Percentiles rank a stretch among this genome's conserved stretches.
Evolutionary conservation across 768 basidiomycete species (phyloP).

Genomic region (Amanita muscaria): DNA sequence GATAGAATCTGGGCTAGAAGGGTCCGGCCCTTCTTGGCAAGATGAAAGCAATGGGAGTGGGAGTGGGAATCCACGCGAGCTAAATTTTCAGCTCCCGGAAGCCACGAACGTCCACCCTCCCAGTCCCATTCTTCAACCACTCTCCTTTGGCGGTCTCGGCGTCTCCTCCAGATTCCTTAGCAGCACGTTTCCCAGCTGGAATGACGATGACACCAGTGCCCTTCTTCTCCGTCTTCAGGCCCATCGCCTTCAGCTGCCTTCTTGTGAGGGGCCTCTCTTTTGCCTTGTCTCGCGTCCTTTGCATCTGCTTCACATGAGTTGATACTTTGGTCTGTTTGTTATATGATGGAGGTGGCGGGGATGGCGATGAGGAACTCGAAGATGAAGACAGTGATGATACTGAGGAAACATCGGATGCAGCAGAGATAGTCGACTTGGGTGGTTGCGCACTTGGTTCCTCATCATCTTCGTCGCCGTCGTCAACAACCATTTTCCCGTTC

Average conservation of each 20-base stretch:
- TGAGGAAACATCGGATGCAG: conserved; percentile 14
- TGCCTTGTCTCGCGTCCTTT: conserved; percentile 9
- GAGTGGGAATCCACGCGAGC: neutral
- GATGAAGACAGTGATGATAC: conserved; percentile 7
- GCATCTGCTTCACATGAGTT: conserved; percentile 11
- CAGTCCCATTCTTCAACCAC: conserved; percentile 46
- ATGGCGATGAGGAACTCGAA: conserved; percentile 20
- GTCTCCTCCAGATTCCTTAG: conserved; percentile 22
- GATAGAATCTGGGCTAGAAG: neutral
- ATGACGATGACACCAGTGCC: conserved; percentile 59
- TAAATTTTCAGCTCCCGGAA: conserved; percentile 71
- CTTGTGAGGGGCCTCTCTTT: conserved; percentile 44
- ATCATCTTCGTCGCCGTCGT: conserved; percentile 10
- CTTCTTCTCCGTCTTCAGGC: conserved; percentile 42
- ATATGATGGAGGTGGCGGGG: conserved; percentile 15
- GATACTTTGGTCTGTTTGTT: neutral
- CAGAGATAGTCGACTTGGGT: conserved; percentile 12
- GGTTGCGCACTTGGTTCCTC: conserved; percentile 9
- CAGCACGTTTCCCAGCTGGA: conserved; percentile 46
- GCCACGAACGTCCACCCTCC: conserved; percentile 65
- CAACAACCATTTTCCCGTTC: conserved; percentile 11
- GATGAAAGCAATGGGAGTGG: neutral
- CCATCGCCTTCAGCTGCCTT: conserved; percentile 60
- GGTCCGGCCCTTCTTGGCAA: neutral
- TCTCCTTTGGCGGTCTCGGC: conserved; percentile 25